A percentile compares a stretch with the other conserved stretches of the same genome.
These are phyloP conservation scores for Hypholoma fasciculare DNA, from an alignment of 768 basidiomycete species.

Conservation along the genomic window DNA sequence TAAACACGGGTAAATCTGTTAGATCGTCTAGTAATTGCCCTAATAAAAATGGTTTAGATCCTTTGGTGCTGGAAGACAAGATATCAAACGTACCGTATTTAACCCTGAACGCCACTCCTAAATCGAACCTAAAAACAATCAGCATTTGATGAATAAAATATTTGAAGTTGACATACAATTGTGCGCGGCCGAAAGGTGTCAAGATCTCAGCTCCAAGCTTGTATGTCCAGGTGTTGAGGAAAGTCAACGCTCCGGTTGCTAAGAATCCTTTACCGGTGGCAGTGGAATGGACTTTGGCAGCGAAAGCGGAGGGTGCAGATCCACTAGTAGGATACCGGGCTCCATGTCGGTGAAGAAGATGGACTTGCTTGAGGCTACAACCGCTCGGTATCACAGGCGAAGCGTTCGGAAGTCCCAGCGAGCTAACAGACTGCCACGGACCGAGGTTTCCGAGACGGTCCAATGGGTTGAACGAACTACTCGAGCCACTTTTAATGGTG, in stretches of 20 bases:
- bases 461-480: conserved; percentile 41
- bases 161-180: conserved; percentile 46
- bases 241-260: conserved; percentile 54
- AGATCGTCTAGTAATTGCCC: conserved; percentile 42
- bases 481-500: conserved; percentile 29
- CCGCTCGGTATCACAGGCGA: conserved; percentile 45
- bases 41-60: conserved; percentile 1
- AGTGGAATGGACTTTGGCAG: conserved; percentile 46
- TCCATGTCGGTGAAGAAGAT: conserved; percentile 70
- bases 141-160: not conserved
- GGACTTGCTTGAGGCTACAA: conserved; percentile 50
- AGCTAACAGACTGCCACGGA: conserved; percentile 50
- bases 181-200: conserved; percentile 75
- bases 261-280: conserved; percentile 44
- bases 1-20: conserved; percentile 57
- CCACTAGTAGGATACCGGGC: conserved; percentile 57
- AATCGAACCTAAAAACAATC: conserved; percentile 31
- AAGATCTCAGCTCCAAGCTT: conserved; percentile 76
- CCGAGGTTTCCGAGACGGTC: conserved; percentile 48
- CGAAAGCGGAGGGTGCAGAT: conserved; percentile 43
- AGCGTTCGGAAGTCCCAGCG: conserved; percentile 50
- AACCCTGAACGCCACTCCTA: conserved; percentile 60
- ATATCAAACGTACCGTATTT: conserved; percentile 50
- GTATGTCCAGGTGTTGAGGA: conserved; percentile 76
- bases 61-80: not conserved